Conservation (phyloP, 2,329 filamentous ascomycete genomes). For the Verticillium albo-atrum region DNA sequence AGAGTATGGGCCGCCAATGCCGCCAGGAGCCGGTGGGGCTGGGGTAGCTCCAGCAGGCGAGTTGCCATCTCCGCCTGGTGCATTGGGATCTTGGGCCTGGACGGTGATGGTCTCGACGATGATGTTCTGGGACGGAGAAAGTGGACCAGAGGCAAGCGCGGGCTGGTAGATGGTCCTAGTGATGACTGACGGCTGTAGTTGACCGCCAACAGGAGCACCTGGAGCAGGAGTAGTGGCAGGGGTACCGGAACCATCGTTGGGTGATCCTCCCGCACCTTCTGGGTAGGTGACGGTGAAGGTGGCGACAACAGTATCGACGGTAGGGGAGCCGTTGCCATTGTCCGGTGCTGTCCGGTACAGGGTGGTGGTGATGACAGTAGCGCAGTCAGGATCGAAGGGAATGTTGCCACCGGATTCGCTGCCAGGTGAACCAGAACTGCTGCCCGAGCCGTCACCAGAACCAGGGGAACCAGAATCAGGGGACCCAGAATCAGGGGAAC, state of each 20-base stretch:
- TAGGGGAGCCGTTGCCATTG: neutral
- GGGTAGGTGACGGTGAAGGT: slow-evolving; percentile 9
- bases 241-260: neutral
- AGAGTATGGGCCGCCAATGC: neutral
- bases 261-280: neutral
- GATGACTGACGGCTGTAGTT: neutral
- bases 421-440: neutral
- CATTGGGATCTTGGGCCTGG: neutral
- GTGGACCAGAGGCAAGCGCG: neutral
- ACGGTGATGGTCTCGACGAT: slow-evolving; percentile 1
- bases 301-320: slow-evolving; percentile 5
- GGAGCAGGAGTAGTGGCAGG: neutral
- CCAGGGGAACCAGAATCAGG: neutral
- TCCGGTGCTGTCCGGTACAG: neutral
- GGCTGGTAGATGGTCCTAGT: slow-evolving; percentile 3
- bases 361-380: slow-evolving; percentile 8
- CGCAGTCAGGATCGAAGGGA: neutral
- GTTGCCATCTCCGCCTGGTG: neutral
- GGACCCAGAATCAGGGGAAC: neutral
- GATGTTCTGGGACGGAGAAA: neutral
- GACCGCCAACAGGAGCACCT: neutral
- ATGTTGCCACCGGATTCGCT: neutral
- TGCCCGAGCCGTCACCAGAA: neutral
- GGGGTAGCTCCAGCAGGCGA: neutral
- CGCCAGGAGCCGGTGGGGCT: neutral